phyloP scores from a whole-genome alignment of 2,329 filamentous ascomycete species.

The Pseudogymnoascus sp. region DNA sequence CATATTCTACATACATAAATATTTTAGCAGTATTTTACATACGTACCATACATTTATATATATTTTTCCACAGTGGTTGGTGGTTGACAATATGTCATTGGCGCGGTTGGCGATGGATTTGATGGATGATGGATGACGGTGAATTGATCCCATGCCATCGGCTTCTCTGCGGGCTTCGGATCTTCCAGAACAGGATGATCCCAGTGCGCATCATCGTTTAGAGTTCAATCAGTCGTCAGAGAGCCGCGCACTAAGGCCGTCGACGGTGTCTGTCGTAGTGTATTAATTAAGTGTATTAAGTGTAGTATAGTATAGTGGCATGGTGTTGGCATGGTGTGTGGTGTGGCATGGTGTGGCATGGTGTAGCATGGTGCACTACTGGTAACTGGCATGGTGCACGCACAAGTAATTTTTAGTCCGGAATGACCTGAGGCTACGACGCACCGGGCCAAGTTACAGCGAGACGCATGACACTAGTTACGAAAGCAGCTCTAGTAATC shows the following conservation, averaged over 20 bases:
- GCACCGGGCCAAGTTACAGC: not conserved
- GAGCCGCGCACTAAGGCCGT: not conserved
- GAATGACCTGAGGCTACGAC: not conserved
- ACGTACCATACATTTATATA: not conserved
- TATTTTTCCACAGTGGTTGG: not conserved
- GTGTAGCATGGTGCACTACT: no score
- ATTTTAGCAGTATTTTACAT: not conserved
- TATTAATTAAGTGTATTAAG: no score
- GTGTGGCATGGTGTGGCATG: no score
- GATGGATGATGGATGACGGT: not conserved
- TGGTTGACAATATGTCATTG: not conserved
- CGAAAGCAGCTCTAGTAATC: not conserved
- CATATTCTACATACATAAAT: not conserved
- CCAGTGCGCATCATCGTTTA: not conserved
- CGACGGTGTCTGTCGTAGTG: not conserved
- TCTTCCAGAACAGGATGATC: constrained; percentile 2
- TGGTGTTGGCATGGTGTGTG: no score
- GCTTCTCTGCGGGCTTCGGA: not conserved
- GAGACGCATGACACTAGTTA: not conserved
- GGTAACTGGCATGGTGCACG: not conserved
- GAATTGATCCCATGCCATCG: not conserved
- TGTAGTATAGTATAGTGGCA: not conserved
- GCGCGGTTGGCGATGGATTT: not conserved
- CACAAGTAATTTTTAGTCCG: not conserved
- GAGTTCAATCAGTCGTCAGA: not conserved